Percentiles rank a stretch among this genome's conserved stretches.
Evolutionary conservation across 2,329 filamentous ascomycete genomes (phyloP).

Genomic region (Allantophomopsis lycopodina): DNA sequence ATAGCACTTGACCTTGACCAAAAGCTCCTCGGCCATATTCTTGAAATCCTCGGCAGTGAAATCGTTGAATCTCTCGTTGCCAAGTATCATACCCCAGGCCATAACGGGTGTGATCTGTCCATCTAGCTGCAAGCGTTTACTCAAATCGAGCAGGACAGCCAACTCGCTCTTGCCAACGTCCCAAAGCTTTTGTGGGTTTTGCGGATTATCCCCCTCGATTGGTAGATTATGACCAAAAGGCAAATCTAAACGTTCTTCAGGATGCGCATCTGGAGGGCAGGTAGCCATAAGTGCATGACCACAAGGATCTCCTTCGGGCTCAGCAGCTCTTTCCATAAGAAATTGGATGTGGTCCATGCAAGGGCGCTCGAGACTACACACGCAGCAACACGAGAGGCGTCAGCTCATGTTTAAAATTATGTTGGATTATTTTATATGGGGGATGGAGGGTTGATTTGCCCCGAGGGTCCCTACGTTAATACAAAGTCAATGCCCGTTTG

Average conservation of each 20-base stretch:
- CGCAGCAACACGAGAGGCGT: conserved; percentile 21
- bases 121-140: conserved; percentile 67
- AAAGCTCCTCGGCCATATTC: conserved; percentile 58
- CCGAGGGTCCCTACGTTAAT: conserved; percentile 60
- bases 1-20: conserved; percentile 78
- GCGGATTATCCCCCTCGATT: conserved; percentile 5
- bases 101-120: conserved; percentile 92
- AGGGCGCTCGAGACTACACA: conserved; percentile 68
- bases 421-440: too few relatives aligned
- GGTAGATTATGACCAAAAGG: conserved; percentile 33
- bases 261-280: conserved; percentile 49
- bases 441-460: conserved; percentile 7
- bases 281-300: conserved; percentile 91
- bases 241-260: conserved; percentile 32
- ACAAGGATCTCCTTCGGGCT: conserved; percentile 54
- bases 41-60: conserved; percentile 57
- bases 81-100: conserved; percentile 76
- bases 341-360: conserved; percentile 87
- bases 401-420: conserved; percentile 23
- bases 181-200: conserved; percentile 53
- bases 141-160: conserved; percentile 71
- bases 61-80: conserved; percentile 53
- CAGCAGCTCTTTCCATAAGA: conserved; percentile 46
- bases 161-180: conserved; percentile 67
- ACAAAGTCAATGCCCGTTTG: conserved; percentile 83